phyloP scores from a whole-genome alignment of 2,329 filamentous ascomycete species.

The Sarocladium brachiariae region DNA sequence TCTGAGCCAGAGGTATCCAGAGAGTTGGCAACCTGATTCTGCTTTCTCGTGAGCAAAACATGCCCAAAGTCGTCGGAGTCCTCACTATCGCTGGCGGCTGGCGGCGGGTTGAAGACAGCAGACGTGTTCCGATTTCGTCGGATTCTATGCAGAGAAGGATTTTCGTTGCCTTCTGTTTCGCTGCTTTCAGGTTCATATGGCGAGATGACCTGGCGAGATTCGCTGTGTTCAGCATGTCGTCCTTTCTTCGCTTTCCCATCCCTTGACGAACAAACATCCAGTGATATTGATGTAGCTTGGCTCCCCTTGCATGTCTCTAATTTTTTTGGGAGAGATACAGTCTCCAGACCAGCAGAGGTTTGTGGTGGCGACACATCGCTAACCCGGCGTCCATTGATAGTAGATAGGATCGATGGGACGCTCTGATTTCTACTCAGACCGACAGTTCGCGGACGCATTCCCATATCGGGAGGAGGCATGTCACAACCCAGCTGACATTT shows the following conservation, averaged over 20 bases:
- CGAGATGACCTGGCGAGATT: too few relatives aligned
- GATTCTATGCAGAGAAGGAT: too few relatives aligned
- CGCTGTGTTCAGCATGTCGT: too few relatives aligned
- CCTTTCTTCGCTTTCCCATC: too few relatives aligned
- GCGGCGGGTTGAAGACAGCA: conserved; percentile 4
- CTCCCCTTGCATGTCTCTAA: too few relatives aligned
- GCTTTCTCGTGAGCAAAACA: background rate
- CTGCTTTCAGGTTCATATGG: too few relatives aligned
- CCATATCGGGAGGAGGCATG: background rate
- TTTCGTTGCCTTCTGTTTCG: too few relatives aligned
- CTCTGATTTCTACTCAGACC: conserved; percentile 9
- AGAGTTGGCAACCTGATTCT: background rate
- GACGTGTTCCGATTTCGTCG: too few relatives aligned
- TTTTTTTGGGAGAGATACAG: background rate
- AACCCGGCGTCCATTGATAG: background rate
- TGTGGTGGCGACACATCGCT: background rate
- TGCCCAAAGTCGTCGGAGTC: background rate
- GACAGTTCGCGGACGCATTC: background rate
- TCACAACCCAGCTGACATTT: background rate
- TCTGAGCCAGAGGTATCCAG: background rate
- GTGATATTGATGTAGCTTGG: too few relatives aligned
- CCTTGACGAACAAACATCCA: background rate
- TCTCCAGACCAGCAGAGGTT: background rate
- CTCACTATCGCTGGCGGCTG: conserved; percentile 1
- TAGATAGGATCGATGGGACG: background rate